Base-by-base conservation (phyloP, 805 yeast genomes). In the Candida michaelii region DNA sequence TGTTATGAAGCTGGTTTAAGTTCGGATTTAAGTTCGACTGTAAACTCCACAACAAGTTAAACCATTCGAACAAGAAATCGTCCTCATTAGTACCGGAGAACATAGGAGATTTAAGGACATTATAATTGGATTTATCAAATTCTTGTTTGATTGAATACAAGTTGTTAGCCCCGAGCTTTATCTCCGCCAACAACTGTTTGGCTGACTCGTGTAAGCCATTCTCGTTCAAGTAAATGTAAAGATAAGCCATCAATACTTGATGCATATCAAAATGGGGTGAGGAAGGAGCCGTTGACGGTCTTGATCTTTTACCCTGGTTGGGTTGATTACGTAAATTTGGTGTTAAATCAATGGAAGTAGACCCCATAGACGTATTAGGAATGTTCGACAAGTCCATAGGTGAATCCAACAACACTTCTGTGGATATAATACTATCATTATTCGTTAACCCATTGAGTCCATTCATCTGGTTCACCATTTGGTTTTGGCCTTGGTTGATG, bases 11-110 rank as follows among this genome's bases (percentile, higher is more conserved):
- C 36, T 59, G 66, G 36, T 60, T 60, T 43, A 63, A 42, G 27
- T 53, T 53, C 12, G 65, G 65, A 46, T 62, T 60, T 27, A 77
- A 68, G 39, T 66, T 71, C 8, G 72, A 63, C 48, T 76, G 78
- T n/a, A 74, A 44, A 12, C 74, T 63, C 75, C 79, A 73, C 11
- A 79, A 51, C 8, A 72, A 58, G 39, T 71, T 67, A 80, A 82
- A 79, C 83, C 83, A 79, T 48, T 79, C 82, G 36, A 73, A 55
- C 11, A 79, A 54, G 46, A 76, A 76, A 0, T 79, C 67, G 15
- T 74, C 77, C 3, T 68, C 65, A 16, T 36, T 35, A 1, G 71
- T 61, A 24, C 67, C 60, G 62, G 30, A 27, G 5, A 19, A 31
- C 14, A 39, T 27, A 25, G 68, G 66, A 27, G 71, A 71, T 68